These are phyloP conservation scores for Ophiocordyceps camponoti-floridani DNA, from an alignment of 2,329 filamentous ascomycete species.

Conservation along the genomic window DNA sequence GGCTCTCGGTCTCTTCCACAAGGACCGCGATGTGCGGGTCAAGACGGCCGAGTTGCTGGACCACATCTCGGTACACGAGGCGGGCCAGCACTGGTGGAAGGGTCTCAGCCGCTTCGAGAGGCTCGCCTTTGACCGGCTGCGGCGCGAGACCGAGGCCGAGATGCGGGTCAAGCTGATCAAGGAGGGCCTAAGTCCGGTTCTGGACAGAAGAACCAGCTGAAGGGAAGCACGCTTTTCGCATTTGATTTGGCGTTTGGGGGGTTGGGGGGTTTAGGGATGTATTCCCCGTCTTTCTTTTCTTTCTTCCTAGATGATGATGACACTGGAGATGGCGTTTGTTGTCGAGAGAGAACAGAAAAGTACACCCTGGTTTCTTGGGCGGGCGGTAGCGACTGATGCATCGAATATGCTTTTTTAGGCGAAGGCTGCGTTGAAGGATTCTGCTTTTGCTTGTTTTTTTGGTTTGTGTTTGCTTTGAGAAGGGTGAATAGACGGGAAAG, in stretches of 20 bases:
- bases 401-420: not conserved
- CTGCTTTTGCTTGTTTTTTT: too few relatives aligned
- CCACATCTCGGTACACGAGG: conserved; percentile 69
- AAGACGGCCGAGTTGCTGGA: conserved; percentile 67
- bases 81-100: conserved; percentile 84
- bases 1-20: conserved; percentile 81
- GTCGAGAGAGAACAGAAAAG: not conserved
- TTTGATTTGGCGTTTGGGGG: too few relatives aligned
- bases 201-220: conserved; percentile 33
- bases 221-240: not conserved
- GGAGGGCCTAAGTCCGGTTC: conserved; percentile 19
- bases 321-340: not conserved
- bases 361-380: not conserved
- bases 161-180: conserved; percentile 26
- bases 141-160: conserved; percentile 43
- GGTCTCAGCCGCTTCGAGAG: conserved; percentile 76
- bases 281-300: not conserved
- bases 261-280: too few relatives aligned
- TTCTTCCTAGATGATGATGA: not conserved
- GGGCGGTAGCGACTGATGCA: not conserved
- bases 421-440: too few relatives aligned
- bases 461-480: too few relatives aligned
- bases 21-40: conserved; percentile 59
- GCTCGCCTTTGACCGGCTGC: conserved; percentile 64
- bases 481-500: not conserved